Evolutionary conservation across 116 monocot species (phyloP).

Genomic region (Dioscorea cayenensis): DNA sequence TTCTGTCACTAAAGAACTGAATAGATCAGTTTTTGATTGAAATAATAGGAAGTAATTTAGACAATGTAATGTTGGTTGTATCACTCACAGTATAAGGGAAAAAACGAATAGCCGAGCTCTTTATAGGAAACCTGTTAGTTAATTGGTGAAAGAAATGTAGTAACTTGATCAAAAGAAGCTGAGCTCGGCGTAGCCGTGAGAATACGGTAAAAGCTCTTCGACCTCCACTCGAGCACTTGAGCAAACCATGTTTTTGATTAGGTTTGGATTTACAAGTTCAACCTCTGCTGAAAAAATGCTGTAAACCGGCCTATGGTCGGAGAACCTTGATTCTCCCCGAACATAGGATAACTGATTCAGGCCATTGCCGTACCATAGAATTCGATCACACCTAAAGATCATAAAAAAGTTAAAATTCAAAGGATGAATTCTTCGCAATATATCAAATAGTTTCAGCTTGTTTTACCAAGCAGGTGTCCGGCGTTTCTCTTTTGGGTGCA

Average conservation of each 20-base stretch:
- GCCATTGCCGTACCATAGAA: conserved; percentile 68
- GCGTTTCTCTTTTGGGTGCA: conserved; percentile 42
- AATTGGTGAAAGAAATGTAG: background rate
- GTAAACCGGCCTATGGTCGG: conserved; percentile 65
- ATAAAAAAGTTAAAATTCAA: background rate
- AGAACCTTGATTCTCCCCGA: conserved; percentile 66
- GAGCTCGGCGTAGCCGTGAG: conserved; percentile 39
- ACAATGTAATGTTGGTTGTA: background rate
- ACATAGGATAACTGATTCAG: conserved; percentile 66
- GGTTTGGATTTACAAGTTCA: conserved; percentile 34
- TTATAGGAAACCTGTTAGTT: background rate
- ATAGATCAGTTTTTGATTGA: background rate
- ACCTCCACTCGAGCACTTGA: conserved; percentile 45
- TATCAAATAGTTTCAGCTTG: background rate
- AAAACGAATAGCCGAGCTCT: background rate
- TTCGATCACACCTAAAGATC: conserved; percentile 65
- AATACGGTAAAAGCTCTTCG: conserved; percentile 53
- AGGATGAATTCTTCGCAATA: background rate
- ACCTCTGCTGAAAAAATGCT: conserved; percentile 59
- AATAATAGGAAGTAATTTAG: background rate
- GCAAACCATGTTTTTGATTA: conserved; percentile 23
- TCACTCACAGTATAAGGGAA: background rate
- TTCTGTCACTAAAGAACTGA: background rate
- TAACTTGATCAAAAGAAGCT: conserved; percentile 24
- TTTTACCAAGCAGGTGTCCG: conserved; percentile 52